Evolutionary conservation across 176 grass and related monocot genomes (phyloP).

Genomic region (Carex parvula): DNA sequence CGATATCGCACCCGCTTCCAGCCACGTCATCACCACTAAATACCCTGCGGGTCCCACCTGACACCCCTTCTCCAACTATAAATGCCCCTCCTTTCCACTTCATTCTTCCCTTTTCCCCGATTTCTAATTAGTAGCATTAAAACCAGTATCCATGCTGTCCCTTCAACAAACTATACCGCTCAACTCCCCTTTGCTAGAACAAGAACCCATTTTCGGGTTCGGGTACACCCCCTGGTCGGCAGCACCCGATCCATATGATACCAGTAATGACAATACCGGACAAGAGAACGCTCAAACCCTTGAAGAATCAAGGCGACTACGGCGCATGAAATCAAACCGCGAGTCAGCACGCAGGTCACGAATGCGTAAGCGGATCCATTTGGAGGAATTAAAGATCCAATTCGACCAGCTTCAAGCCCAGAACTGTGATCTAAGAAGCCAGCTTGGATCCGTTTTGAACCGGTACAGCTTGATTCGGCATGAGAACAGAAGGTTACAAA

Average conservation of each 20-base stretch:
- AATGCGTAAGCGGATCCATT: conserved; percentile 27
- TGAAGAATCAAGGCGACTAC: conserved; percentile 12
- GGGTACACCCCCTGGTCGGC: conserved; percentile 32
- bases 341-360: conserved; percentile 63
- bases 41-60: not conserved
- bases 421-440: conserved; percentile 12
- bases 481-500: conserved; percentile 31
- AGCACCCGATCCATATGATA: not conserved
- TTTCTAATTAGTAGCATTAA: conserved; percentile 9
- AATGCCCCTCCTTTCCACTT: conserved; percentile 43
- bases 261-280: not conserved
- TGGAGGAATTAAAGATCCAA: conserved; percentile 33
- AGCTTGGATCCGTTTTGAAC: not conserved
- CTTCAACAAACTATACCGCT: conserved; percentile 30
- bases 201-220: conserved; percentile 27
- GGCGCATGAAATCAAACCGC: conserved; percentile 55
- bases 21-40: not conserved
- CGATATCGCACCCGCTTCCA: not conserved
- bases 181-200: conserved; percentile 15
- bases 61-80: conserved; percentile 37
- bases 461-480: not conserved
- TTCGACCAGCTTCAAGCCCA: conserved; percentile 13
- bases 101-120: conserved; percentile 68
- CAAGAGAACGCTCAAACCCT: not conserved
- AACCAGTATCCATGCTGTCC: not conserved